A percentile compares a stretch with the other conserved stretches of the same genome.
phyloP scores from a whole-genome alignment of 768 basidiomycete species.

The Suillus occidentalis region DNA sequence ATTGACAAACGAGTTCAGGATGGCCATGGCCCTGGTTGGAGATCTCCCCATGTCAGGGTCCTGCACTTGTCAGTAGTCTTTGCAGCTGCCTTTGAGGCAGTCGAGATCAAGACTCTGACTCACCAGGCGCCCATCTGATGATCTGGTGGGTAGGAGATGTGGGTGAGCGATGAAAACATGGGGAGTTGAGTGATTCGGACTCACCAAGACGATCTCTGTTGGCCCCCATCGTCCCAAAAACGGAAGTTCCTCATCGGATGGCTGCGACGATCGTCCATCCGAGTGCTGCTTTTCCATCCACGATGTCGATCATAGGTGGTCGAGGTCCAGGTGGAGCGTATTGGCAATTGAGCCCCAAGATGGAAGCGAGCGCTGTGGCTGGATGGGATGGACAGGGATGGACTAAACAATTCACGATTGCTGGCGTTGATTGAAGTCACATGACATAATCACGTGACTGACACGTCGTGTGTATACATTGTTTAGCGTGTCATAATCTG shows the following conservation, averaged over 20 bases:
- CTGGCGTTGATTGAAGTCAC: too few relatives aligned
- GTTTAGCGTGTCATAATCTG: too few relatives aligned
- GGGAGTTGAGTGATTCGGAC: background rate
- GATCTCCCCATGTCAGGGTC: too few relatives aligned
- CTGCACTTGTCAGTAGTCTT: slow-evolving; percentile 27
- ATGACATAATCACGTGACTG: too few relatives aligned
- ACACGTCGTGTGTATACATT: too few relatives aligned
- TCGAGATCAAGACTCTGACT: slow-evolving; percentile 31
- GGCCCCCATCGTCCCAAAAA: background rate
- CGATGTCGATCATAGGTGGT: background rate
- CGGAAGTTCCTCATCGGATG: background rate
- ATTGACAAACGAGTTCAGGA: too few relatives aligned
- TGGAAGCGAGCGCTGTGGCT: background rate
- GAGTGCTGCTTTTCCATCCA: background rate
- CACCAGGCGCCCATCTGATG: too few relatives aligned
- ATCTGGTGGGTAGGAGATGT: background rate
- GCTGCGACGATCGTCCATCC: background rate
- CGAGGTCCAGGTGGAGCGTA: background rate
- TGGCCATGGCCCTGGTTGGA: too few relatives aligned
- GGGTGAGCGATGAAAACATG: background rate
- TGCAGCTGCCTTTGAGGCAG: slow-evolving; percentile 59
- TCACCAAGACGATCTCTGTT: background rate
- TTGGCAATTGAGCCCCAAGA: background rate
- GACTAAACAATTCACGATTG: too few relatives aligned
- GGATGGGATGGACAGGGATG: too few relatives aligned